Evolutionary conservation across 129 eudicot genomes (phyloP).

Genomic region (Helichrysum umbraculigerum): DNA sequence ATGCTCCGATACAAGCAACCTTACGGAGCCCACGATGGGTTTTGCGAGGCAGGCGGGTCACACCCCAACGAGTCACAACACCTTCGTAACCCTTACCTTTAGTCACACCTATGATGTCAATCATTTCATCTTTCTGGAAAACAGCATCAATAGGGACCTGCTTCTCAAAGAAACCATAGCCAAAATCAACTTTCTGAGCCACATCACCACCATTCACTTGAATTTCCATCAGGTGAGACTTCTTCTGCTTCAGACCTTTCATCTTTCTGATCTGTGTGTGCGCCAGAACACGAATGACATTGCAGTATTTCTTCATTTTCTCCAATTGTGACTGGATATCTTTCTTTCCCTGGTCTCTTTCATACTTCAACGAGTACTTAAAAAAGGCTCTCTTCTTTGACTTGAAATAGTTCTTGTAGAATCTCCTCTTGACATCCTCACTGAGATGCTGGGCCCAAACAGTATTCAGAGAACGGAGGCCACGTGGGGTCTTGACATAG

Average conservation of each 20-base stretch:
- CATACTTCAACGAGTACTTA: conserved; percentile 46
- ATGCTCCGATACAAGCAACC: conserved; percentile 71
- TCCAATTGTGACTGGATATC: conserved; percentile 52
- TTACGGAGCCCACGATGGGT: conserved; percentile 78
- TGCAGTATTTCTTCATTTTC: conserved; percentile 61
- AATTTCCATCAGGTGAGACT: conserved; percentile 64
- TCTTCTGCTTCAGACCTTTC: conserved; percentile 68
- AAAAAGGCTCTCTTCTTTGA: conserved; percentile 56
- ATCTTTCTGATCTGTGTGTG: conserved; percentile 70
- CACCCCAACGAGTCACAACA: conserved; percentile 75
- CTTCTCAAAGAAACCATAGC: conserved; percentile 51
- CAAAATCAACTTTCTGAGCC: conserved; percentile 57
- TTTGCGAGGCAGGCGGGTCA: conserved; percentile 67
- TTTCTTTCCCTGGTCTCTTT: conserved; percentile 47
- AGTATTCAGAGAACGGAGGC: conserved; percentile 51
- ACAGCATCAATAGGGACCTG: conserved; percentile 65
- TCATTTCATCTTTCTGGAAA: conserved; percentile 67
- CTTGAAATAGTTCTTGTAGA: conserved; percentile 65
- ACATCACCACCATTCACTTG: conserved; percentile 62
- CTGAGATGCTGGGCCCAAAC: conserved; percentile 71
- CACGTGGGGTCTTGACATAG: conserved; percentile 62
- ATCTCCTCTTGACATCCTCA: conserved; percentile 57
- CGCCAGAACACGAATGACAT: conserved; percentile 61
- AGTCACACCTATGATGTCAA: conserved; percentile 64
- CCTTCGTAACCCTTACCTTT: conserved; percentile 74